A percentile compares a stretch with the other conserved stretches of the same genome.
Conservation (phyloP, 2,329 filamentous ascomycete species). For the Diplodia sapinea region DNA sequence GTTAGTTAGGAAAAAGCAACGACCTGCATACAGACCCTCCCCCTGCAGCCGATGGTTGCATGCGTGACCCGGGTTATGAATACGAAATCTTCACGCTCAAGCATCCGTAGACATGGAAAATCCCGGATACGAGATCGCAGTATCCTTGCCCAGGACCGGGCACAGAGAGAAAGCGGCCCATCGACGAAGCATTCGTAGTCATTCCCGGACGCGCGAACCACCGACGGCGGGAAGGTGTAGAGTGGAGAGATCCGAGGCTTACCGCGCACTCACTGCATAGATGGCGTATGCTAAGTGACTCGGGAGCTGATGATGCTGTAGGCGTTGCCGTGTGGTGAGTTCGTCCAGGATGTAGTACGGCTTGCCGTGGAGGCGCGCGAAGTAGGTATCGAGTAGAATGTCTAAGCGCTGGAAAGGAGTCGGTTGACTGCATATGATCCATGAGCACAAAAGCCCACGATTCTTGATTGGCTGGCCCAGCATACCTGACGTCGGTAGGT, state of each 20-base stretch:
- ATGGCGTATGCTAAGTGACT: slow-evolving; percentile 59
- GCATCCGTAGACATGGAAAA: slow-evolving; percentile 6
- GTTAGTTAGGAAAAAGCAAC: slow-evolving; percentile 18
- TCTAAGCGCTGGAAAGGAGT: slow-evolving; percentile 54
- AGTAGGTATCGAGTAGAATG: slow-evolving; percentile 77
- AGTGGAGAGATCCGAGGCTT: slow-evolving; percentile 33
- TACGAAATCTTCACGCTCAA: slow-evolving; percentile 22
- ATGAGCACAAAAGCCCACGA: background rate
- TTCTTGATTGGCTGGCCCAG: background rate
- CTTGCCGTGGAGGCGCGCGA: slow-evolving; percentile 78
- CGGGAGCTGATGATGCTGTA: slow-evolving; percentile 71
- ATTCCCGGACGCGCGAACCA: slow-evolving; percentile 45
- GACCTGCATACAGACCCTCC: background rate
- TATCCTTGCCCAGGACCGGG: background rate
- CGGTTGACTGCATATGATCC: slow-evolving; percentile 33
- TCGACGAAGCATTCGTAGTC: slow-evolving; percentile 22
- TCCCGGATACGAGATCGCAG: background rate
- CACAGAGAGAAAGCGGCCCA: background rate
- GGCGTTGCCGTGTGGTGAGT: slow-evolving; percentile 70
- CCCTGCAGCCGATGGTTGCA: slow-evolving; percentile 12
- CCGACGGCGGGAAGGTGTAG: slow-evolving; percentile 9
- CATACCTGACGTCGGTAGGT: slow-evolving; percentile 28
- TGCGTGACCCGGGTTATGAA: slow-evolving; percentile 11
- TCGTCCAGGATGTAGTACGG: slow-evolving; percentile 85
- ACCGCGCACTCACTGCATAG: slow-evolving; percentile 55